Conservation (phyloP, 2,329 filamentous ascomycete genomes). For the Ophiocordyceps sinensis region DNA sequence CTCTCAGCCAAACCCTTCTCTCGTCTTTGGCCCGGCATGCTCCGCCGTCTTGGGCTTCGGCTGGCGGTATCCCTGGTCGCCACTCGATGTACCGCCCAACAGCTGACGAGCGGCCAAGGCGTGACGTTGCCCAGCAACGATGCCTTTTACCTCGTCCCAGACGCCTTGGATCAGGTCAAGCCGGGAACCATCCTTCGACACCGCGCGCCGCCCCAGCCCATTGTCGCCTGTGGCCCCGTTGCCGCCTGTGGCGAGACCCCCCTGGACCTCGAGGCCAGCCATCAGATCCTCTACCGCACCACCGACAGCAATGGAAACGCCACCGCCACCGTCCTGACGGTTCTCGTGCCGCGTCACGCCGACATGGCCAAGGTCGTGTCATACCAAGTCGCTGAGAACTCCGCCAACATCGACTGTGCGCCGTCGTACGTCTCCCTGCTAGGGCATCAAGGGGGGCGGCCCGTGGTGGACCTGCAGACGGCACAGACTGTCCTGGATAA, state of each 20-base stretch:
- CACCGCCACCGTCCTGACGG: not conserved
- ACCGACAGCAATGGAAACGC: not conserved
- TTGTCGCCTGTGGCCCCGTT: not conserved
- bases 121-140: not conserved
- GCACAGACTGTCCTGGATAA: slow-evolving; percentile 14
- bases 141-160: not conserved
- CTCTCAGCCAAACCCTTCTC: too few species aligned
- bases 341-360: not conserved
- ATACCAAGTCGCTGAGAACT: not conserved
- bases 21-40: too few species aligned
- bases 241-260: not conserved
- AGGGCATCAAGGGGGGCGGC: too few species aligned
- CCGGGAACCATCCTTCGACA: not conserved
- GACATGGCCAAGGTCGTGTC: not conserved
- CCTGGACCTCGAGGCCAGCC: not conserved
- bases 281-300: not conserved
- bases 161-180: not conserved
- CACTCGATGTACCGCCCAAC: too few species aligned
- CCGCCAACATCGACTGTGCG: not conserved
- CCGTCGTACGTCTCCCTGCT: not conserved
- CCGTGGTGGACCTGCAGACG: too few species aligned
- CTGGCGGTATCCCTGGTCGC: too few species aligned
- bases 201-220: not conserved
- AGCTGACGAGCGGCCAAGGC: too few species aligned
- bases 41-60: too few species aligned